Percentiles rank a stretch among this genome's conserved stretches.
phyloP scores from a whole-genome alignment of 2,329 filamentous ascomycete genomes.

The Elsinoe fawcettii region DNA sequence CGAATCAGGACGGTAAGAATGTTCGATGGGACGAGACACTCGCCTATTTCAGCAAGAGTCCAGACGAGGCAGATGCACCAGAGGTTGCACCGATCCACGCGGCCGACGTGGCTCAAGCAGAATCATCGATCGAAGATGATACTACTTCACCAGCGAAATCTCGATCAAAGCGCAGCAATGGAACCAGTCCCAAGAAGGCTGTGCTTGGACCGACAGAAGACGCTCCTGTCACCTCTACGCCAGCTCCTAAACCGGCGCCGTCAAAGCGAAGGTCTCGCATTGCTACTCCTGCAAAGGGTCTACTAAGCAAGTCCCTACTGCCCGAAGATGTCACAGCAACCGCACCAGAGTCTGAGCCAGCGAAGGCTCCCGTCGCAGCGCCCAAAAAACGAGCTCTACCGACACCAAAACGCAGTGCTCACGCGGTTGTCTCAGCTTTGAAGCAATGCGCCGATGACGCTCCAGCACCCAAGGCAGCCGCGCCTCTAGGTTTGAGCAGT shows the following conservation, averaged over 20 bases:
- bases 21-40: slow-evolving; percentile 43
- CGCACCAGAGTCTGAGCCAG: background rate
- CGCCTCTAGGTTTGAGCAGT: background rate
- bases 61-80: slow-evolving; percentile 22
- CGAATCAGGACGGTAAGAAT: slow-evolving; percentile 23
- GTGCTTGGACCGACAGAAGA: background rate
- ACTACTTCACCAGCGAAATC: background rate
- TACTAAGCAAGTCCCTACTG: background rate
- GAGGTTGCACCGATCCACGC: background rate
- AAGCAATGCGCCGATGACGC: background rate
- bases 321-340: background rate
- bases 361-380: background rate
- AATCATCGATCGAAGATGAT: background rate
- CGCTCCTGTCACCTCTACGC: background rate
- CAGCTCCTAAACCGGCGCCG: slow-evolving; percentile 14
- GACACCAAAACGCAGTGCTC: slow-evolving; percentile 10
- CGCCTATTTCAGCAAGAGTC: slow-evolving; percentile 36
- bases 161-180: slow-evolving; percentile 9
- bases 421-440: background rate
- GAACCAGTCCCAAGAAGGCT: background rate
- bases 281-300: slow-evolving; percentile 29
- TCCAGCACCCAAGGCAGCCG: background rate
- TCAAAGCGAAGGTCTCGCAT: slow-evolving; percentile 27
- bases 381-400: slow-evolving; percentile 10
- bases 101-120: background rate